Evolutionary conservation across 169 alveolate genomes (phyloP), one percentile per base, ranked within the genome.

Genomic region (Eimeria praecox): DNA sequence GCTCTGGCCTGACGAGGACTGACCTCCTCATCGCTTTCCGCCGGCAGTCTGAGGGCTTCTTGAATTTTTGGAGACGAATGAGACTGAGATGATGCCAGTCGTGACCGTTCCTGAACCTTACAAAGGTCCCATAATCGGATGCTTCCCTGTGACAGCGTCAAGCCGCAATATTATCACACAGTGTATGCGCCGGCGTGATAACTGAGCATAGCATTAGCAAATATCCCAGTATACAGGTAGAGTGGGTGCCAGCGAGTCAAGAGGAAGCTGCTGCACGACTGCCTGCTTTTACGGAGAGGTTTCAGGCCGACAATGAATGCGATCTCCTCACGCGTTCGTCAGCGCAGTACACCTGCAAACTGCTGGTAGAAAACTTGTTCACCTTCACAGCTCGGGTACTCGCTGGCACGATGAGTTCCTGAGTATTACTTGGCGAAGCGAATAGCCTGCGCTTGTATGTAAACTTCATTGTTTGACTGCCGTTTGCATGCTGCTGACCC

Each of bases 281-380:
- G n/a, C n/a, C n/a, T n/a, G n/a, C n/a, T n/a, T n/a, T n/a, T n/a
- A n/a, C n/a, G n/a, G n/a, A n/a, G n/a, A n/a, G n/a, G n/a, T n/a
- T n/a, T n/a, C n/a, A n/a, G n/a, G n/a, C n/a, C n/a, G n/a, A n/a
- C n/a, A n/a, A n/a, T 38, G 49, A 75, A 30, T 22, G 16, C 52
- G 20, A 27, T 2, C 35, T 6, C 40, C 94, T n/a, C 35, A 90
- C 95, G 54, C 86, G 64, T 12, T 90, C 90, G 49, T 90, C 95
- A 10, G 95, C 95, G 27, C 78, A 35, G 90, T 52, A 90, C 40
- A 90, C 66, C 82, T 90, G 90, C 77, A 75, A 22, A 64, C 62
- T 56, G 66, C 42, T 40, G 20, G 83, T 78, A 24, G 38, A 44
- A 54, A 90, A 73, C 42, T 38, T 52, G 90, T 90, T 90, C 30